Evolutionary conservation across 169 alveolate species (phyloP).

Genomic region (Toxoplasma gondii): DNA sequence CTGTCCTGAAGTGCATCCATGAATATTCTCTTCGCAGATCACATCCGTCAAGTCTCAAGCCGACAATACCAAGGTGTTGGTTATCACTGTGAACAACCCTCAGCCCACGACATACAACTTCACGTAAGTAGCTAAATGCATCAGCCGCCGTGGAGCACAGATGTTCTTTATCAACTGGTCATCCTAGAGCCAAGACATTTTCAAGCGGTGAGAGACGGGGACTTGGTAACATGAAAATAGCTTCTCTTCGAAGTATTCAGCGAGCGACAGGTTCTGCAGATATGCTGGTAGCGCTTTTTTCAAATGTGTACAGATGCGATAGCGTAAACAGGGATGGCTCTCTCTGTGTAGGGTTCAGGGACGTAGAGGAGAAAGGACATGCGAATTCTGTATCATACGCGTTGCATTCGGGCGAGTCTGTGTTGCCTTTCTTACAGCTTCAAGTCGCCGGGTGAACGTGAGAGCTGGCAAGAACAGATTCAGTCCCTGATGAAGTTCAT

Average conservation of each 20-base stretch:
- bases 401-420: too few species aligned
- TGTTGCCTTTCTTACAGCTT: constrained; percentile 23
- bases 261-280: too few species aligned
- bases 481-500: constrained; percentile 63
- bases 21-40: constrained; percentile 36
- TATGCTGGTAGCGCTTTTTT: too few species aligned
- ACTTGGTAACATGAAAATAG: too few species aligned
- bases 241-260: too few species aligned
- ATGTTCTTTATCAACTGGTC: background rate
- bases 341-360: too few species aligned
- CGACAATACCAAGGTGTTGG: constrained; percentile 66
- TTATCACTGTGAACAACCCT: constrained; percentile 58
- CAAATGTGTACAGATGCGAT: too few species aligned
- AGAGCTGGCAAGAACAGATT: constrained; percentile 58
- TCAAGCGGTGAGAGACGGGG: too few species aligned
- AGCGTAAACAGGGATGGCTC: too few species aligned
- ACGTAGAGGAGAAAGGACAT: too few species aligned
- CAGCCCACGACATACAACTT: constrained; percentile 60
- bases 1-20: background rate
- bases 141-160: background rate
- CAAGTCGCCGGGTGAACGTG: constrained; percentile 65
- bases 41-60: constrained; percentile 58
- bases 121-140: constrained; percentile 47
- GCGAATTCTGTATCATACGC: too few species aligned
- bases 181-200: background rate